phyloP scores from a whole-genome alignment of 1,284 basidiomycete genomes.

The Boletus albobrunnescens region DNA sequence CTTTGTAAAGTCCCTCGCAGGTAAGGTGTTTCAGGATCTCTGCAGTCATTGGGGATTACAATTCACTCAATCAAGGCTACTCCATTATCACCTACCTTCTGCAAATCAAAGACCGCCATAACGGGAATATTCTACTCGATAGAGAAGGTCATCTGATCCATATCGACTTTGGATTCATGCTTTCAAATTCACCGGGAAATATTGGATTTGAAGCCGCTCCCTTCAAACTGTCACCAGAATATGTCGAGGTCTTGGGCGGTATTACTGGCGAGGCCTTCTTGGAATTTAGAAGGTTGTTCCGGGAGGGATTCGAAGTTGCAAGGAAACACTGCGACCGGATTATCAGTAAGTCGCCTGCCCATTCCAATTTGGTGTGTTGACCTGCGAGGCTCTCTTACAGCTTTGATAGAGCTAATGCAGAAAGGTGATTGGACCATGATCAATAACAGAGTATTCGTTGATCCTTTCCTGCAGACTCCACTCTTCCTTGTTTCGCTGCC shows the following conservation, averaged over 20 bases:
- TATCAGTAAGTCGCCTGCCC: constrained; percentile 63
- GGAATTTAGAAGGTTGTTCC: constrained; percentile 87
- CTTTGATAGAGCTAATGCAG: constrained; percentile 95
- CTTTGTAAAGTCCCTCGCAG: constrained; percentile 93
- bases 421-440: constrained; percentile 56
- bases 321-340: constrained; percentile 97
- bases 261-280: constrained; percentile 72
- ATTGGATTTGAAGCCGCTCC: constrained; percentile 98
- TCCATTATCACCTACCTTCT: constrained; percentile 93
- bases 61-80: constrained; percentile 56
- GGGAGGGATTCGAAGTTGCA: constrained; percentile 89
- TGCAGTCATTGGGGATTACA: neutral
- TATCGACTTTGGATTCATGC: constrained; percentile 99
- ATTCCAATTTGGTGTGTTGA: constrained; percentile 6
- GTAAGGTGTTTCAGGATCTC: constrained; percentile 35
- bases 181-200: constrained; percentile 94
- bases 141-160: constrained; percentile 92
- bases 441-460: constrained; percentile 1
- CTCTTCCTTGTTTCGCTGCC: constrained; percentile 87
- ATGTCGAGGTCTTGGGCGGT: constrained; percentile 95
- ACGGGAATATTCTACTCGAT: constrained; percentile 97
- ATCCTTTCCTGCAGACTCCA: constrained; percentile 63
- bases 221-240: constrained; percentile 94
- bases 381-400: constrained; percentile 36
- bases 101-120: constrained; percentile 98